Base-by-base conservation (phyloP, 129 eudicot species). In the Centella asiatica region DNA sequence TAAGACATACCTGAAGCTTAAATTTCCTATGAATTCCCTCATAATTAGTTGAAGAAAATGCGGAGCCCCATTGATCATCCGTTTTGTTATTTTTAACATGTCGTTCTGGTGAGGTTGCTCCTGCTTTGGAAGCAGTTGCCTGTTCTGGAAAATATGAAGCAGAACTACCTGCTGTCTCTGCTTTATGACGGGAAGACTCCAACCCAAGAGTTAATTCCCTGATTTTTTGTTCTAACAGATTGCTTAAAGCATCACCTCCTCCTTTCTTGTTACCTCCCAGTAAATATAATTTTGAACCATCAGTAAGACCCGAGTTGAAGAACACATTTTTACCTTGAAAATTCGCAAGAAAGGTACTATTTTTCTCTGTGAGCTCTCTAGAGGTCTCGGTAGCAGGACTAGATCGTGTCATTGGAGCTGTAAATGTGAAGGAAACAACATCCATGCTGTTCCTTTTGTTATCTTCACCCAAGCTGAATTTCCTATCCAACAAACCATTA, bases 371-470 rank as follows among this genome's bases (percentile, higher is more conserved):
- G 40, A 33, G 20, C 59, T 66, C 65, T 55, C 67, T 65, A n/a
- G 78, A 65, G 49, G 59, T 50, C 57, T 66, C 74, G 0, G 69
- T 67, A 9, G 62, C 60, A 24, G 69, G 67, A 15, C 31, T 18
- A 2, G 80, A 66, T 39, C 95, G 79, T 33, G 89, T 60, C 72
- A 92, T 71, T 26, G 99, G 99, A 74, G 99, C 68, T 58, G 82
- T 84, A 71, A 92, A 92, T 31, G 96, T 92, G 63, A 92, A 92
- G 25, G 95, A 92, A 76, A 87, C 72, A 31, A 87, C 85, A 65
- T 84, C 96, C 26, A 57, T 72, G 62, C 80, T 78, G 4, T 74
- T 81, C 39, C 72, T 84, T 75, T 71, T 76, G 59, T 69, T 79
- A 37, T 78, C 86, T 80, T 76, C 86, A 47, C 66, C 74, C 62